Evolutionary conservation across 2,329 filamentous ascomycete genomes (phyloP).

Genomic region (Neofusicoccum kwambonambiense): DNA sequence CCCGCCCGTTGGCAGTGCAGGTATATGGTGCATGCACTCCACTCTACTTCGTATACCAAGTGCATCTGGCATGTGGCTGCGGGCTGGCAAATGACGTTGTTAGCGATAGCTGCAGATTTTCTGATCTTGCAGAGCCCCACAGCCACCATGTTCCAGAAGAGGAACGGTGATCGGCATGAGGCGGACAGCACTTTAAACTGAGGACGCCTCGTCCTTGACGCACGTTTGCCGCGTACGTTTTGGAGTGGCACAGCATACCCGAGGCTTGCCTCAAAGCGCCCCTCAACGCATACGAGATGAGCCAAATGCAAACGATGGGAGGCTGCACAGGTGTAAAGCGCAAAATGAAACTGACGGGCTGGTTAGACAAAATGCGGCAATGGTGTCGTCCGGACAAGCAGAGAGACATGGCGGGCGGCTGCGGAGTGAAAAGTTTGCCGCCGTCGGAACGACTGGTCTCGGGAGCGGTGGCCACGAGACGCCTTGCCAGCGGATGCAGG

Average conservation of each 20-base stretch:
- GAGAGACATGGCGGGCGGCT: not conserved
- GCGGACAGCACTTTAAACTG: not conserved
- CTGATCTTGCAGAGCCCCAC: not conserved
- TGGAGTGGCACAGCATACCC: not conserved
- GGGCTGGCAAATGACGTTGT: not conserved
- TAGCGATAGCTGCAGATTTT: not conserved
- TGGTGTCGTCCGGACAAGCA: not conserved
- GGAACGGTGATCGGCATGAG: not conserved
- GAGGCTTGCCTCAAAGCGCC: not conserved
- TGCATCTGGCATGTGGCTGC: not conserved
- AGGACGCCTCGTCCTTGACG: not conserved
- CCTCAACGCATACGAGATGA: not conserved
- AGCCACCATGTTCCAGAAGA: not conserved
- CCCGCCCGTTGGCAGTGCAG: not conserved
- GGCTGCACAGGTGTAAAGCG: not conserved
- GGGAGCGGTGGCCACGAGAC: not conserved
- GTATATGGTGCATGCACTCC: not conserved
- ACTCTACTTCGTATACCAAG: not conserved
- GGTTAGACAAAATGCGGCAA: not conserved
- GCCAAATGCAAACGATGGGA: not conserved
- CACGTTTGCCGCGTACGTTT: conserved; percentile 7
- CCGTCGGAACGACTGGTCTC: not conserved
- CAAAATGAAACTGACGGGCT: not conserved
- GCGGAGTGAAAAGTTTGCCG: not conserved
- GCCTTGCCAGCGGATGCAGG: not conserved